Base-by-base conservation (phyloP, 345 rosid species). In the Acer campestre region DNA sequence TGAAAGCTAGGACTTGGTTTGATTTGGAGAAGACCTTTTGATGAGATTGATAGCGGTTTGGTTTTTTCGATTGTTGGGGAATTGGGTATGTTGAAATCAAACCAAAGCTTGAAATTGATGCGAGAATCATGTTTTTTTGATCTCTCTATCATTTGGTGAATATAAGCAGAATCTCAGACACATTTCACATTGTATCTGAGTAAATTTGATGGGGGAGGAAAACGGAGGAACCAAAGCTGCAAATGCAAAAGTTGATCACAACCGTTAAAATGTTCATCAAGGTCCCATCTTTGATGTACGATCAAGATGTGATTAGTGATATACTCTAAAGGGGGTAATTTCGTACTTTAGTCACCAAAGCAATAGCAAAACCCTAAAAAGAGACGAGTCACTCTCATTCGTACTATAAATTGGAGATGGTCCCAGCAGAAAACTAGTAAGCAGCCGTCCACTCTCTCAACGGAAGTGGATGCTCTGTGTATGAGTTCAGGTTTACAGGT, bases 41-140 rank as follows among this genome's bases (percentile, higher is more conserved):
- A 55, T 49, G 40, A 55, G 35, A 17, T 7, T 11, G 53, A 40
- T 65, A 23, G 11, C 13, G 68, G 62, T 7, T 14, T 22, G 59
- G 22, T 16, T 51, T 66, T 48, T 65, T 51, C 49, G 70, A 73
- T 13, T 56, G 69, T 20, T 74, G 66, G 10, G 49, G 48, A 23
- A 53, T 42, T 61, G 79, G 70, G 75, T 35, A 69, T 35, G 68
- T 17, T 46, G 77, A 81, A 61, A 77, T 44, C 35, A 76, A 68
- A 51, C 81, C 53, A 67, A 67, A 81, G 35, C 65, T 71, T 25
- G 80, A 78, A 66, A 40, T 51, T 23, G 71, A 11, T 55, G 72
- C 74, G 29, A 74, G 75, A 71, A 77, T 77, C 88, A 82, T 85
- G 17, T 10, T 44, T 77, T 76, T 29, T 6, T 1, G 12, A 35